phyloP scores from a whole-genome alignment of 2,329 filamentous ascomycete species.

The Alternaria viburni region DNA sequence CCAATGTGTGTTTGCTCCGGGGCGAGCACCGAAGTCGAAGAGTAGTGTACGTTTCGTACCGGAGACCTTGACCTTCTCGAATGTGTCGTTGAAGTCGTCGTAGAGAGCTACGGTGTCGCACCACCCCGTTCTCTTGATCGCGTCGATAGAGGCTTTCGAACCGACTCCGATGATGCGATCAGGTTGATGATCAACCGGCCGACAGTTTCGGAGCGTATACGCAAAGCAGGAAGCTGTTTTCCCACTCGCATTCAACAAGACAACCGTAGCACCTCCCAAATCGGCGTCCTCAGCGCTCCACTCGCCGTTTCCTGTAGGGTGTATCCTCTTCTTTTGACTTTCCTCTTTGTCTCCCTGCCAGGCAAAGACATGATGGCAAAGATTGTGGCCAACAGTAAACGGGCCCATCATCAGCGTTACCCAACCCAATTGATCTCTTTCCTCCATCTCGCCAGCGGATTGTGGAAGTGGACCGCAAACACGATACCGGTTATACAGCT shows the following conservation, averaged over 20 bases:
- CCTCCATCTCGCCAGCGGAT: constrained; percentile 1
- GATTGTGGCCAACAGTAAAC: constrained; percentile 27
- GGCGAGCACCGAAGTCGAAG: constrained; percentile 31
- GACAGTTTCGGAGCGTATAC: constrained; percentile 18
- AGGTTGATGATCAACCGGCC: constrained; percentile 28
- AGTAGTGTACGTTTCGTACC: constrained; percentile 15
- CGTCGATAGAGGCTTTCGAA: constrained; percentile 19
- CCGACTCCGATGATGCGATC: constrained; percentile 23
- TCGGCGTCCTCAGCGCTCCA: constrained; percentile 28
- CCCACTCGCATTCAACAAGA: constrained; percentile 29
- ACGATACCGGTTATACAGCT: constrained; percentile 56
- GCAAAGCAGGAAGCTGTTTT: constrained; percentile 32
- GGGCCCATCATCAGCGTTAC: constrained; percentile 22
- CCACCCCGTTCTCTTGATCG: constrained; percentile 21
- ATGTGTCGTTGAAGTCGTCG: constrained; percentile 8
- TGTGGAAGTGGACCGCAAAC: constrained; percentile 15
- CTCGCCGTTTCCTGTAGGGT: constrained; percentile 20
- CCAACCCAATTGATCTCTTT: constrained; percentile 21
- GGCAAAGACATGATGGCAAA: constrained; percentile 24
- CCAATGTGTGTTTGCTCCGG: constrained; percentile 17
- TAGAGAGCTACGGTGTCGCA: constrained; percentile 28
- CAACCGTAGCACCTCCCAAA: constrained; percentile 18
- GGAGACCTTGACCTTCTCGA: not conserved
- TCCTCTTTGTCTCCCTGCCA: constrained; percentile 7
- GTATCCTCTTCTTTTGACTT: constrained; percentile 3